These are phyloP conservation scores for Lasiodiplodia theobromae DNA, from an alignment of 2,329 filamentous ascomycete genomes.

Conservation along the genomic window DNA sequence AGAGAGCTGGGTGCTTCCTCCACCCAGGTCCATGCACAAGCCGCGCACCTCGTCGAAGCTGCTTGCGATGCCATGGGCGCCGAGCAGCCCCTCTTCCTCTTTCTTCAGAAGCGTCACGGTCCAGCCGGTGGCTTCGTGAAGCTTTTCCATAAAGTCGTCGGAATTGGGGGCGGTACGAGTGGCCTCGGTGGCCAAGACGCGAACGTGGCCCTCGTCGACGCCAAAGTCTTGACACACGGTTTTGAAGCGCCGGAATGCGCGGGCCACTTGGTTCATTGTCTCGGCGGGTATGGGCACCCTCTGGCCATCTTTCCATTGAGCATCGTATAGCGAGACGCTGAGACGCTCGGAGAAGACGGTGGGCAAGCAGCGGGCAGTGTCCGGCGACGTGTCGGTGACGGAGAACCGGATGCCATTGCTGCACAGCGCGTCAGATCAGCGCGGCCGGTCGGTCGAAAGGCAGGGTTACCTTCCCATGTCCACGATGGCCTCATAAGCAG, in stretches of 20 bases:
- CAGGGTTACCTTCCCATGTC: slow-evolving; percentile 33
- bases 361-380: slow-evolving; percentile 73
- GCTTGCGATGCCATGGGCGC: slow-evolving; percentile 82
- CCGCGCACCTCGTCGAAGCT: slow-evolving; percentile 74
- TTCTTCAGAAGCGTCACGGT: slow-evolving; percentile 76
- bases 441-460: not conserved
- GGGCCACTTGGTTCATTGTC: slow-evolving; percentile 71
- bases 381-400: slow-evolving; percentile 79
- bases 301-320: slow-evolving; percentile 59
- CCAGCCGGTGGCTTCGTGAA: slow-evolving; percentile 70
- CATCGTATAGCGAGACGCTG: slow-evolving; percentile 86
- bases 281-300: slow-evolving; percentile 60
- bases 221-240: slow-evolving; percentile 72
- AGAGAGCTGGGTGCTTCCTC: slow-evolving; percentile 74
- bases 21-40: slow-evolving; percentile 86
- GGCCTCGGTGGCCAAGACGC: slow-evolving; percentile 86
- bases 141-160: slow-evolving; percentile 69
- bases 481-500: slow-evolving; percentile 31
- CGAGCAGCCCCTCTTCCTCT: slow-evolving; percentile 81
- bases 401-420: slow-evolving; percentile 95
- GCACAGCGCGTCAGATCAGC: not conserved
- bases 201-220: slow-evolving; percentile 70
- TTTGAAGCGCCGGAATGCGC: slow-evolving; percentile 73
- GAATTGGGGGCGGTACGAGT: slow-evolving; percentile 82
- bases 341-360: slow-evolving; percentile 81